Conservation (phyloP, 225 moss, liverwort and hornwort genomes). For the Lunularia cruciata region DNA sequence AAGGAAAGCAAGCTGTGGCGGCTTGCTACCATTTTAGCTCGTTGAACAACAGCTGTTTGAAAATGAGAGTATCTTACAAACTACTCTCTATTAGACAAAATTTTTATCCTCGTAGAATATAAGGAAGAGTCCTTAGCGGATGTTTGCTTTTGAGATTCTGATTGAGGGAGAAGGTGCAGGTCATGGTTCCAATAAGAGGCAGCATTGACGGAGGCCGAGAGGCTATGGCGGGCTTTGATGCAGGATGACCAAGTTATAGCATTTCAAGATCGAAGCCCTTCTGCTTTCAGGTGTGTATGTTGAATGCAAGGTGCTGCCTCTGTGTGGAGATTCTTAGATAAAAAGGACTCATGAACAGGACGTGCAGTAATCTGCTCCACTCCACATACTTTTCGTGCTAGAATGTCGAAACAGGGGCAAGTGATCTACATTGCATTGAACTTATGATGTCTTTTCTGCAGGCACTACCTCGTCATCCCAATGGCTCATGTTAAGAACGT, state of each 20-base stretch:
- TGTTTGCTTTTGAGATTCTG: background rate
- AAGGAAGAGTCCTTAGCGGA: background rate
- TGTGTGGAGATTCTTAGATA: no score
- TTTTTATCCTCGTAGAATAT: background rate
- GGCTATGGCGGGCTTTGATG: constrained; percentile 27
- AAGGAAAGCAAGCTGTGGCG: background rate
- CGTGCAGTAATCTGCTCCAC: no score
- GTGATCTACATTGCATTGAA: no score
- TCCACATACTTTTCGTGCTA: no score
- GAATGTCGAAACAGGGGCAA: no score
- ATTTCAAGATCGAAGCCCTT: constrained; percentile 77
- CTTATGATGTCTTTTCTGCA: constrained; percentile 28
- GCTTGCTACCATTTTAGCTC: background rate
- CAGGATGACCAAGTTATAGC: constrained; percentile 84
- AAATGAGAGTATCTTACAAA: background rate
- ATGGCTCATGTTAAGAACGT: constrained; percentile 73
- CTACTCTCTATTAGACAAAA: background rate
- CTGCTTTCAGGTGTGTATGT: constrained; percentile 60
- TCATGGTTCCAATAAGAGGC: constrained; percentile 13
- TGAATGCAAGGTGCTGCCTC: background rate
- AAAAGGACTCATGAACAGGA: no score
- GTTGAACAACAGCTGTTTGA: background rate
- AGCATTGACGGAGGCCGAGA: constrained; percentile 9
- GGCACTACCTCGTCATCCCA: constrained; percentile 82
- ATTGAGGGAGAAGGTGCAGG: constrained; percentile 15